Evolutionary conservation across 768 basidiomycete species (phyloP).

Genomic region (Floccularia luteovirens): DNA sequence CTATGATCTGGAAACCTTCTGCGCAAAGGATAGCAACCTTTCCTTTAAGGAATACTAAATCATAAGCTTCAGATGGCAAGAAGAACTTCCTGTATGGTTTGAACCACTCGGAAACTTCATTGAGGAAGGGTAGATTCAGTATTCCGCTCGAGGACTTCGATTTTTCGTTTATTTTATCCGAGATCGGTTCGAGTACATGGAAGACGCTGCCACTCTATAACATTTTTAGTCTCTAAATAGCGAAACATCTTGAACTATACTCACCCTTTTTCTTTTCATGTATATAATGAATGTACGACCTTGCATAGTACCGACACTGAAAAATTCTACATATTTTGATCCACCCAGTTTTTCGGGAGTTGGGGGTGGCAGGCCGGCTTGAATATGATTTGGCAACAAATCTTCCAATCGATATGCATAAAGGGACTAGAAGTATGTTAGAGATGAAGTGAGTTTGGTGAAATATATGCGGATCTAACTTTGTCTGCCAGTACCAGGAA

Average conservation of each 20-base stretch:
- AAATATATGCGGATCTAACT: constrained; percentile 23
- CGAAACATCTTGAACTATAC: constrained; percentile 4
- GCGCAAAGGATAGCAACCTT: constrained; percentile 91
- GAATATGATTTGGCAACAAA: constrained; percentile 80
- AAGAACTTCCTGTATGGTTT: constrained; percentile 91
- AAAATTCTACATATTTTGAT: constrained; percentile 90
- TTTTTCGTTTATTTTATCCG: constrained; percentile 78
- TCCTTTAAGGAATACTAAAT: constrained; percentile 88
- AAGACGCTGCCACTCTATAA: constrained; percentile 80
- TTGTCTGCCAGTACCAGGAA: constrained; percentile 94
- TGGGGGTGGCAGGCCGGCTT: constrained; percentile 58
- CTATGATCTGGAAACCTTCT: constrained; percentile 97
- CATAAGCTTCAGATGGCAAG: constrained; percentile 85
- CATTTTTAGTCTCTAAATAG: background rate
- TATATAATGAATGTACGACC: constrained; percentile 88
- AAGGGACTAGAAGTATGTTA: constrained; percentile 46
- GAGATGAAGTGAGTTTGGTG: background rate
- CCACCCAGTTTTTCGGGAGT: constrained; percentile 89
- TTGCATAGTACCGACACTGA: constrained; percentile 84
- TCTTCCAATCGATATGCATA: constrained; percentile 97
- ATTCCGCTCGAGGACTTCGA: constrained; percentile 64
- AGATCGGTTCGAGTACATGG: constrained; percentile 96
- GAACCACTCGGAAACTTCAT: constrained; percentile 91
- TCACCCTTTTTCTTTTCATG: constrained; percentile 88
- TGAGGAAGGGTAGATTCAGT: constrained; percentile 69